Evolutionary conservation across 179 eudicot genomes (phyloP), one percentile per base, ranked within the genome.

Genomic region (Sideroxylon spinosum): DNA sequence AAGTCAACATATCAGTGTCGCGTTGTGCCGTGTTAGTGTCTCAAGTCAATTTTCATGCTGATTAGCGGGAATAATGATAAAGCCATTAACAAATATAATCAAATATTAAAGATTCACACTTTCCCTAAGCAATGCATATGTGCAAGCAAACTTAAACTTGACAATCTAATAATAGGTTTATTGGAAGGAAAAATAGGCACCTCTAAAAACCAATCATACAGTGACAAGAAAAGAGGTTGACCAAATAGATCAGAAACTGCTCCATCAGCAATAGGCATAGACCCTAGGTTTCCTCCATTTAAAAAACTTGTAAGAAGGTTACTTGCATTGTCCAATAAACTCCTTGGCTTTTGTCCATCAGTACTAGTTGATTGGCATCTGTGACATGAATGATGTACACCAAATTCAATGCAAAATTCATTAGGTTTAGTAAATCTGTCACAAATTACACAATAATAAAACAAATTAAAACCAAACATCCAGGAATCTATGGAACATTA

Each of bases 261-360:
- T 69, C 99, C 99, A 87, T 96, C 99, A 78, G 99, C 99, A 50
- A 83, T 87, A 71, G 99, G 99, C 98, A 96, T 92, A 52, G 96
- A 87, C 67, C 92, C 96, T 14, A 96, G 88, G 81, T 55, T 91
- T 63, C 96, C 97, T 25, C 99, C 99, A 81, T 88, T 96, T 68
- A 96, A 84, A 78, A 94, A 80, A 85, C 90, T 94, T 49, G 99
- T 96, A 66, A 96, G 89, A 61, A 96, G 85, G 78, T 96, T 96
- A 88, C 99, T 96, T 66, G 99, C 97, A 82, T 96, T 92, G 82
- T 96, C 99, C 78, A 96, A 76, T 29, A 96, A 67, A 76, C 84
- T 94, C 85, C 86, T 86, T 56, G 93, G 82, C 85, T 90, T 94
- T 9, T 89, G 78, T 83, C 87, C 92, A 56, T 91, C 92, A 1